Evolutionary conservation across 306 rosid genomes (phyloP), one percentile per base, ranked within the genome.

Genomic region (Alnus glutinosa): DNA sequence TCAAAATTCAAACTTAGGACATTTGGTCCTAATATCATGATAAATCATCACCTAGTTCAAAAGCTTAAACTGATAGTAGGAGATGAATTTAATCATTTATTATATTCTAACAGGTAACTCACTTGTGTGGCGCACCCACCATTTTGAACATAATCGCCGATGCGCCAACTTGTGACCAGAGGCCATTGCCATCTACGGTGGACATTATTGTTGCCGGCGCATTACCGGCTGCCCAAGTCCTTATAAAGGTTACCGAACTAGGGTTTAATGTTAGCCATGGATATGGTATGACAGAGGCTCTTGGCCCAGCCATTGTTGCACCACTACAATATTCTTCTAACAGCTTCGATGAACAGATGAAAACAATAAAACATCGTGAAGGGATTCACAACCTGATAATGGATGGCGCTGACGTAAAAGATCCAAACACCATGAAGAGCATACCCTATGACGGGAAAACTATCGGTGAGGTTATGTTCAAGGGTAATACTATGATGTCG

Each of bases 261-360:
- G 98, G 98, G 16, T 92, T 94, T 70, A 78, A 77, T 70, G 85
- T 92, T 74, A 86, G 87, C 18, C 84, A 89, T 71, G 97, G 98
- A 28, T 94, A 94, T 75, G 98, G 98, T 4, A 94, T 92, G 98
- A 94, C 97, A 8, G 98, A 94, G 82, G 90, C 88, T 0, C 83
- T 88, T 36, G 98, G 97, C 5, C 97, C 94, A 0, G 87, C 82
- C 4, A 79, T 88, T 75, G 76, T 89, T 39, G 81, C 85, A 18
- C 84, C 92, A 2, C 70, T 77, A 73, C 58, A 84, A 64, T 28
- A 62, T 2, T 14, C 18, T 10, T 11, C 70, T 14, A 36, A 15
- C 28, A 23, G 28, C 10, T 36, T 15, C 11, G 70, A 55, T 80
- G 86, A 82, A 47, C 34, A 72, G 9, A 44, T 81, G 62, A 66